A percentile compares a stretch with the other conserved stretches of the same genome.
Evolutionary conservation across 768 basidiomycete species (phyloP).

Genomic region (Multifurca ochricompacta): DNA sequence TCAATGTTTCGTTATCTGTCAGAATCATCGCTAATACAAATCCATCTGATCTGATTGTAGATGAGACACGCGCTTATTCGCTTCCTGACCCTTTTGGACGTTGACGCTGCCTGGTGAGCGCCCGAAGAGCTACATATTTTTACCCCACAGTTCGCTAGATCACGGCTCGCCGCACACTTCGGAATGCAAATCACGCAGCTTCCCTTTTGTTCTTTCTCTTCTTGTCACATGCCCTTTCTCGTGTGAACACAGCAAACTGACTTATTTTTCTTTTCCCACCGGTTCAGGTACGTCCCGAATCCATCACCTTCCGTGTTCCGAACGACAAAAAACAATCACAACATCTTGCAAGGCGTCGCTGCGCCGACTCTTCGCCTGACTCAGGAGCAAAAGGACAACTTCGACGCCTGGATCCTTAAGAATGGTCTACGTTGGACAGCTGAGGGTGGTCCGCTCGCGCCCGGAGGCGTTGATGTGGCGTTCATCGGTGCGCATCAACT

Average conservation of each 20-base stretch:
- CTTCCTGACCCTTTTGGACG: slow-evolving; percentile 71
- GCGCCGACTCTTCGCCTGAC: slow-evolving; percentile 69
- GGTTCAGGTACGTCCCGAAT: slow-evolving; percentile 74
- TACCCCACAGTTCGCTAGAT: slow-evolving; percentile 3
- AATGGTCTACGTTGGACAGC: slow-evolving; percentile 87
- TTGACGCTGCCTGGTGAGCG: slow-evolving; percentile 74
- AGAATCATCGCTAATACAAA: slow-evolving; percentile 6
- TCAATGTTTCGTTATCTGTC: slow-evolving; percentile 20
- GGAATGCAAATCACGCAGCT: neutral
- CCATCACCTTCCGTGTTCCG: slow-evolving; percentile 86
- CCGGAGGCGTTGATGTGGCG: slow-evolving; percentile 78
- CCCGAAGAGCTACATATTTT: slow-evolving; percentile 20
- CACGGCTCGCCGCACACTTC: neutral
- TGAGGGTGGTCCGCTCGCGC: slow-evolving; percentile 75
- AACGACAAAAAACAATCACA: slow-evolving; percentile 93
- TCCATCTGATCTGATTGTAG: slow-evolving; percentile 29
- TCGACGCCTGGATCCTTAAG: slow-evolving; percentile 83
- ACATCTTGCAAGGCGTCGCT: slow-evolving; percentile 90
- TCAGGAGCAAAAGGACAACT: slow-evolving; percentile 67
- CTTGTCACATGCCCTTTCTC: neutral
- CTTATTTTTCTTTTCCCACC: slow-evolving; percentile 12
- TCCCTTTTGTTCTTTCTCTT: neutral
- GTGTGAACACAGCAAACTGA: neutral
- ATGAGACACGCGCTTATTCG: slow-evolving; percentile 94
- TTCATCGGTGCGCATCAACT: slow-evolving; percentile 58